Conservation (phyloP, 148 eudicot genomes). For the Polygonum maritimum region DNA sequence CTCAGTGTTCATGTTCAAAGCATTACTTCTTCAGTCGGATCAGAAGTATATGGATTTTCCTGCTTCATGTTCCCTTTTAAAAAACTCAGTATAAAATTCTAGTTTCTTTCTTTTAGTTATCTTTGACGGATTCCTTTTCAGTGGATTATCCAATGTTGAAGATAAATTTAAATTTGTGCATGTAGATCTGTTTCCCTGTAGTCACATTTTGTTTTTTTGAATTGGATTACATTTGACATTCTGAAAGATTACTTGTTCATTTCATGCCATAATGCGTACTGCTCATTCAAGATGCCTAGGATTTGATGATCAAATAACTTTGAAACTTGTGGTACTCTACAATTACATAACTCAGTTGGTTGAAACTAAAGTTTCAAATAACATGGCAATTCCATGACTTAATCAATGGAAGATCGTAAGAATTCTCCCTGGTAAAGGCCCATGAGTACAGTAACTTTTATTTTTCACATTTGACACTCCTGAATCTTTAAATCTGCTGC, state of each 20-base stretch:
- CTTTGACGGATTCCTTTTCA: background rate
- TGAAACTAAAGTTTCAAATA: no score
- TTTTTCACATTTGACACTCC: no score
- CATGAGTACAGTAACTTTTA: no score
- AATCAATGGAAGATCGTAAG: no score
- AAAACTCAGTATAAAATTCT: background rate
- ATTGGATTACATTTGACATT: background rate
- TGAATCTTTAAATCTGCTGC: background rate
- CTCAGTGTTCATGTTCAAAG: background rate
- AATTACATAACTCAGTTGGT: no score
- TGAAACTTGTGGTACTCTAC: no score
- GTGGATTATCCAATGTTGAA: background rate
- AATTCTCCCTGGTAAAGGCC: no score
- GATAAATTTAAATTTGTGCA: background rate
- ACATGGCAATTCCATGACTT: no score
- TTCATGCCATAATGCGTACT: no score
- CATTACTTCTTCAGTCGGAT: background rate
- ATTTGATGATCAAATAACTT: no score
- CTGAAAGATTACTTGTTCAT: background rate
- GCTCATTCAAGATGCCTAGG: no score
- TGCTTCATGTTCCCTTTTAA: background rate
- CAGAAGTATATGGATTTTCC: background rate
- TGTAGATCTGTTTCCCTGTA: background rate
- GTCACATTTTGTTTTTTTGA: no score
- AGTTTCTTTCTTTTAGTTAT: background rate